Base-by-base conservation (phyloP, 148 eudicot species). In the Camellia lanceoleosa region DNA sequence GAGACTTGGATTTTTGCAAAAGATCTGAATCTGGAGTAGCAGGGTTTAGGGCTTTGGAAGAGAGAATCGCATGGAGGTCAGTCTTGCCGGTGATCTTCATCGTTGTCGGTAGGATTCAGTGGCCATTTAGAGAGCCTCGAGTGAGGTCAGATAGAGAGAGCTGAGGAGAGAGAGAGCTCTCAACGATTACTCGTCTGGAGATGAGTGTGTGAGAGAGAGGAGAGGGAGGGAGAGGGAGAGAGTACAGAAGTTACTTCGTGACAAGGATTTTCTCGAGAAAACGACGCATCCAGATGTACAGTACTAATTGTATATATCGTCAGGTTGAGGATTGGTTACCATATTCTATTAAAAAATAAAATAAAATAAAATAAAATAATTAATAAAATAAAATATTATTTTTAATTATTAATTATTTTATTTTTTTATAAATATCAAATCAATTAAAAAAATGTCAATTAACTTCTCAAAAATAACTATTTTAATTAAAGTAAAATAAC, bases 41-140 rank as follows among this genome's bases (percentile, higher is more conserved):
- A 2, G 52, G 61, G 80, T 74, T 78, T 19, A 10, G 56, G 76
- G 77, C 19, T 82, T 78, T 84, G 5, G 86, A 80, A 19, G 85
- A 77, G 77, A 74, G 74, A 23, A 72, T 52, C 30, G 84, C 70
- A 0, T 84, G 18, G 19, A 74, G 79, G 79, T 79, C 79, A 12
- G 83, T 72, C 20, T 78, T 78, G 15, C 84, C 79, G 13, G 84
- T 82, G 81, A 88, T 87, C 89, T 87, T 92, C 96, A 86, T 92
- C 80, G 73, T 82, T 19, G 63, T 15, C 44, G 51, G 78, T 18
- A 46, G 38, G 63, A 78, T 61, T 79, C 56, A 74, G 38, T 30
- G 38, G 85, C 85, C 86, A 85, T 30, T 80, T 20, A 15, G 47
- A 70, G 19, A 60, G 55, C 20, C 4, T 38, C 3, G 42, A 20